Evolutionary conservation across 2,329 filamentous ascomycete species (phyloP).

Genomic region (Thermomyces lanuginosus): DNA sequence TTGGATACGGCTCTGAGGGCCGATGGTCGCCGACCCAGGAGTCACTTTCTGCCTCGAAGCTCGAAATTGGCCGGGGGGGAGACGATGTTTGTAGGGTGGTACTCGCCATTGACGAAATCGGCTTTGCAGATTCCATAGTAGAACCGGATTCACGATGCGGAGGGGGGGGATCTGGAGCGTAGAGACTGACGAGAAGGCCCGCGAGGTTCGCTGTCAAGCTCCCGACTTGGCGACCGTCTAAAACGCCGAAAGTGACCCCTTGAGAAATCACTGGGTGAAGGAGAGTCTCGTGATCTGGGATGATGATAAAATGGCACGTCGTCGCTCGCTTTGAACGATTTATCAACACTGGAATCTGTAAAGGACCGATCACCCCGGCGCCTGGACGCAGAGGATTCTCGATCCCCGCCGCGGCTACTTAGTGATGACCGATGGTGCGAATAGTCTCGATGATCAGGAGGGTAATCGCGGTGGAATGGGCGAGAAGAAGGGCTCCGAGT

Average conservation of each 20-base stretch:
- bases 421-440: constrained; percentile 22
- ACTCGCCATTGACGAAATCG: constrained; percentile 15
- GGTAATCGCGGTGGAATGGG: constrained; percentile 13
- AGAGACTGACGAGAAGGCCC: constrained; percentile 20
- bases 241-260: constrained; percentile 8
- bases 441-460: constrained; percentile 10
- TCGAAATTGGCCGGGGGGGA: constrained; percentile 18
- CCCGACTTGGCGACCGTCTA: constrained; percentile 14
- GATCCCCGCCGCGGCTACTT: too few relatives aligned
- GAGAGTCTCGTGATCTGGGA: constrained; percentile 13
- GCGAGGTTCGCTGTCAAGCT: constrained; percentile 13
- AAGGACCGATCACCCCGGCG: constrained; percentile 20
- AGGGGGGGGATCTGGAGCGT: constrained; percentile 17
- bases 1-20: constrained; percentile 18
- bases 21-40: constrained; percentile 17
- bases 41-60: constrained; percentile 17
- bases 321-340: constrained; percentile 5
- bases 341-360: constrained; percentile 14
- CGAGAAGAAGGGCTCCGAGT: constrained; percentile 27
- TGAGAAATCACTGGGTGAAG: constrained; percentile 13
- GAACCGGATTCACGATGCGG: constrained; percentile 12
- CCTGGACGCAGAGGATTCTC: too few relatives aligned
- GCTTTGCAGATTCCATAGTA: constrained; percentile 14
- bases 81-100: constrained; percentile 17
- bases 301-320: constrained; percentile 13